Base-by-base conservation (phyloP, 2,329 filamentous ascomycete species). In the Colletotrichum godetiae region DNA sequence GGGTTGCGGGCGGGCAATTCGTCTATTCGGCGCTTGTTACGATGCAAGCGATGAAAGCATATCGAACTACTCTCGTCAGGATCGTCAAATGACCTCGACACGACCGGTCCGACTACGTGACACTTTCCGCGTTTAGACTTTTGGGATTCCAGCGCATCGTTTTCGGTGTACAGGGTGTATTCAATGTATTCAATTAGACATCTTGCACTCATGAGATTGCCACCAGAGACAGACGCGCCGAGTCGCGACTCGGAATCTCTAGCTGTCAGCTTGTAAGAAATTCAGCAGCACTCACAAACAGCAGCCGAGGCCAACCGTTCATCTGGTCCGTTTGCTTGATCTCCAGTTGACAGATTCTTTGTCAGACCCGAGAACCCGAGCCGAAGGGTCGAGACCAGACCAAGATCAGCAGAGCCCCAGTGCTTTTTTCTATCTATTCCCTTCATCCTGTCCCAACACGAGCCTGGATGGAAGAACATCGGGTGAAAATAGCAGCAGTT, bases 51-150 rank as follows among this genome's bases (percentile, higher is more conserved):
- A 24, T 42, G 33, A 49, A 49, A 49, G 19, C 19, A 22, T 33
- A 31, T 31, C 29, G n/a, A 52, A 10, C 24, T n/a, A 53, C n/a
- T 27, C 31, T 64, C 4, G 13, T 53, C n/a, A 55, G 31, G n/a
- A 55, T 35, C 46, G 33, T 64, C 61, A 12, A 55, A 55, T 64
- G 61, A 64, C 46, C 61, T n/a, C 46, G 7, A 55, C n/a, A 55
- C 31, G n/a, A 37, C 52, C 52, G 52, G 33, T 19, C 33, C 46
- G 31, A 57, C 53, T 57, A 22, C 52, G 3, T 27, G 33, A 31
- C 13, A 15, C 15, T 22, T 27, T 11, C 29, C 13, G 13, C 24
- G 27, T 42, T 53, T 63, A 22, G 42, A 53, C 15, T 22, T 55
- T 64, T 13, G 57, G 8, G 8, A 29, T 27, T 10, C 42, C 29